These are phyloP conservation scores for Penicillium sp. DNA, from an alignment of 2,329 filamentous ascomycete species.

Conservation along the genomic window DNA sequence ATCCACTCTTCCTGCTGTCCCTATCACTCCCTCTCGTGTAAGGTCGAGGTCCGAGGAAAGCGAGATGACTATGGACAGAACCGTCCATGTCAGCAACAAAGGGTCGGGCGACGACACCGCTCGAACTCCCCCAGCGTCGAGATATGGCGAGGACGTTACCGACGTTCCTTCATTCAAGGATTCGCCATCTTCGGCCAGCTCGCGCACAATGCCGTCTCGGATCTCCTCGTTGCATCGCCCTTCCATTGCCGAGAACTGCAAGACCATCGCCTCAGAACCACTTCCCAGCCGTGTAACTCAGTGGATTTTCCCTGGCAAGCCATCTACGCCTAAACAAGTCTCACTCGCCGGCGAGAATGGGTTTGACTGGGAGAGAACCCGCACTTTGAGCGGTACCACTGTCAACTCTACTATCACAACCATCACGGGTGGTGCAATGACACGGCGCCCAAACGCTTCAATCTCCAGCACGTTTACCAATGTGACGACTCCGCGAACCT, in stretches of 20 bases:
- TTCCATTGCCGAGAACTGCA: slow-evolving; percentile 18
- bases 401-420: slow-evolving; percentile 33
- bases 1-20: not conserved
- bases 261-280: slow-evolving; percentile 19
- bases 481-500: slow-evolving; percentile 19
- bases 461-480: slow-evolving; percentile 31
- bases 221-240: slow-evolving; percentile 28
- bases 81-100: not conserved
- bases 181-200: slow-evolving; percentile 21
- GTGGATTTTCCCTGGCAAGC: slow-evolving; percentile 33
- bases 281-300: slow-evolving; percentile 33
- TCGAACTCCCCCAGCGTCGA: slow-evolving; percentile 9
- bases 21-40: slow-evolving; percentile 4
- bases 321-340: slow-evolving; percentile 9
- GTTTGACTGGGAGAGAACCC: slow-evolving; percentile 31
- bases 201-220: slow-evolving; percentile 25
- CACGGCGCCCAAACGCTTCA: slow-evolving; percentile 26
- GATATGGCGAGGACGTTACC: slow-evolving; percentile 2
- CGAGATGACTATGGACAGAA: slow-evolving; percentile 6
- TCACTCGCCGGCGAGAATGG: slow-evolving; percentile 22
- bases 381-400: slow-evolving; percentile 41
- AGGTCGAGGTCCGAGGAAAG: slow-evolving; percentile 17
- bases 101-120: slow-evolving; percentile 5
- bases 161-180: slow-evolving; percentile 8
- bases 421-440: slow-evolving; percentile 20